Evolutionary conservation across 106 monocot genomes (phyloP), one percentile per base, ranked within the genome.

Genomic region (Apostasia shenzhenica): DNA sequence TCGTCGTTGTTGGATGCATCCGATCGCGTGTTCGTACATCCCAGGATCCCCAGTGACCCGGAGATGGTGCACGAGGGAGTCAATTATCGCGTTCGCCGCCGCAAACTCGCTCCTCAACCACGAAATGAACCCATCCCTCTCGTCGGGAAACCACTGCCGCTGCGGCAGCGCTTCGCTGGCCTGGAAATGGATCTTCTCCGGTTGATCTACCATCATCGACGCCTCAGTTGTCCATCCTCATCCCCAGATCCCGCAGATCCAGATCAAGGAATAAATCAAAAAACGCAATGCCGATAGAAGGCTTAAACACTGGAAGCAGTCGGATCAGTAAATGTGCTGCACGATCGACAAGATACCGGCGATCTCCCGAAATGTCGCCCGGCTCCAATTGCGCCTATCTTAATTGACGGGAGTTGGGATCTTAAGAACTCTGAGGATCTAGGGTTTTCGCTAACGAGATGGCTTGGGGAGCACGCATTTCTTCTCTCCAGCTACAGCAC

Each of bases 1-100:
- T 44, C 87, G 76, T 55, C 83, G 59, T 54, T 83, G 82, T n/a
- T 83, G 73, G 7, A 87, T 75, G 63, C 71, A 68, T 10, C 66
- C 78, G 8, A 74, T 41, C 1, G 72, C 77, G 55, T 74, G 47
- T 0, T 87, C 87, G 44, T 80, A 87, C 72, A 80, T 83, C 26
- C 80, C 78, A 11, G 76, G 79, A 70, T 83, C 87, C 14, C 75
- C 77, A 0, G 67, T 65, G 42, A 50, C 48, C 74, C 71, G 59
- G 26, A 87, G 68, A 55, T 87, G 83, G 9, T 87, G 74, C 66
- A 83, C 66, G 67, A 87, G 37, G 9, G 68, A 48, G 58, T 87
- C 87, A 2, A 87, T 87, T 50, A 87, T 87, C 71, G 87, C 80
- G 43, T 87, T 87, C 37, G 87, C 80, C 7, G 87, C 87, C 13